Base-by-base conservation (phyloP, 2,329 filamentous ascomycete species). In the Lasiodiplodia hormozganensis region DNA sequence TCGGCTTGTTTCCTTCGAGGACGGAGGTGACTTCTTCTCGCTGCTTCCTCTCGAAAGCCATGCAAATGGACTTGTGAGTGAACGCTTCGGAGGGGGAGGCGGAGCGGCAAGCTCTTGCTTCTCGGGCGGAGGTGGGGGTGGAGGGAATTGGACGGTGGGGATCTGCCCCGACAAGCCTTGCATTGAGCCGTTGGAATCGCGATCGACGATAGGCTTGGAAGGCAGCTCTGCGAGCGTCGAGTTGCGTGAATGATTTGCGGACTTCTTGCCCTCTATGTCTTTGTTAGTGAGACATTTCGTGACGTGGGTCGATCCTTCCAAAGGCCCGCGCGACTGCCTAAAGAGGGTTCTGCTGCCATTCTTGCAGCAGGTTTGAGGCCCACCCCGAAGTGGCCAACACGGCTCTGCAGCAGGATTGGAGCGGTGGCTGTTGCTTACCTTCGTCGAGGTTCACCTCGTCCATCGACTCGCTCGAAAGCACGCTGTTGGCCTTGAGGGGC, bases 1-100 rank as follows among this genome's bases (percentile, higher is more conserved):
- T 73, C 90, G 83, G 51, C 81, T 81, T 34, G 72, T 75, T 28
- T 80, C 77, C 70, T 70, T 78, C 70, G 86, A 82, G 70, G 85
- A 76, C 21, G 90, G 86, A 6, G 87, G 85, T 14, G 89, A 86
- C 65, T 86, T 87, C 76, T 85, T 87, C 43, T 85, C 85, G 12
- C 69, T 70, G 28, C 88, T 87, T 77, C 86, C 90, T 72, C 93
- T 85, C 38, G 92, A 93, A 49, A 96, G 86, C 90, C 92, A 95
- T 49, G 92, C 88, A 74, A 97, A 96, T n/a, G 92, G 93, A 73
- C 92, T 93, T 10, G 92, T 94, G 67, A 96, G 87, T 78, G 96
- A 97, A 75, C 93, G 85, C 12, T 69, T 86, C 72, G 82, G 74
- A 21, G 82, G 77, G 51, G 81, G 77, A 51, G 78, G 76, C 23